Base-by-base conservation (phyloP, 75 land plant species). In the Azolla pinnata region DNA sequence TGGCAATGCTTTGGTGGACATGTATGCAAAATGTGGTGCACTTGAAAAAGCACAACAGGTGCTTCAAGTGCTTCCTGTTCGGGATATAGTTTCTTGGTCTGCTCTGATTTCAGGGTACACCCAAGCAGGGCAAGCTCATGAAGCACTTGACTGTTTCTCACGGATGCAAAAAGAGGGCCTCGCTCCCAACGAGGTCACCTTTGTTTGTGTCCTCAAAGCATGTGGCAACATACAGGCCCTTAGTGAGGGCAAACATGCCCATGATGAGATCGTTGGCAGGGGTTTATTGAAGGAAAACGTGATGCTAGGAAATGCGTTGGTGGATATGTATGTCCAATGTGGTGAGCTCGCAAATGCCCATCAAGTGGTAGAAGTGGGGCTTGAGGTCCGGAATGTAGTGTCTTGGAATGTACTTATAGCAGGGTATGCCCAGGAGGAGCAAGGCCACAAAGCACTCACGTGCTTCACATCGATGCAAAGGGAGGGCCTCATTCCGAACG, bases 321-420 rank as follows among this genome's bases (percentile, higher is more conserved):
- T 61, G 51, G 55, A 61, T 4, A 42, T 61, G 49, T 61, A 61
- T 61, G 55, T 31, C n/a, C 45, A 49, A 49, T 61, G 56, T 61
- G 54, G 54, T 29, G 31, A 21, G n/a, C 1, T 61, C 1, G 31
- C 29, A 4, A 61, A 61, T 31, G 54, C 64, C 12, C 57, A 51
- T 8, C 54, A 61, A 49, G 1, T 61, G 20, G 28, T 61, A 30
- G 57, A 61, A 0, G 50, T 46, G n/a, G n/a, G n/a, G 49, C 49
- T 46, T 46, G 35, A 31, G 52, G 30, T 40, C 29, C 24, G 30
- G 31, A 57, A 57, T 21, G 50, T 49, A 23, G 50, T 70, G 2
- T 40, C 63, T 30, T 70, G 73, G 73, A 70, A 56, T 32, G 44
- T 18, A 2, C 70, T 70, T 61, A 67, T 70, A 14, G 63, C 62